Evolutionary conservation across 768 basidiomycete genomes (phyloP), one percentile per base, ranked within the genome.

Genomic region (Antrodiella citrinella): DNA sequence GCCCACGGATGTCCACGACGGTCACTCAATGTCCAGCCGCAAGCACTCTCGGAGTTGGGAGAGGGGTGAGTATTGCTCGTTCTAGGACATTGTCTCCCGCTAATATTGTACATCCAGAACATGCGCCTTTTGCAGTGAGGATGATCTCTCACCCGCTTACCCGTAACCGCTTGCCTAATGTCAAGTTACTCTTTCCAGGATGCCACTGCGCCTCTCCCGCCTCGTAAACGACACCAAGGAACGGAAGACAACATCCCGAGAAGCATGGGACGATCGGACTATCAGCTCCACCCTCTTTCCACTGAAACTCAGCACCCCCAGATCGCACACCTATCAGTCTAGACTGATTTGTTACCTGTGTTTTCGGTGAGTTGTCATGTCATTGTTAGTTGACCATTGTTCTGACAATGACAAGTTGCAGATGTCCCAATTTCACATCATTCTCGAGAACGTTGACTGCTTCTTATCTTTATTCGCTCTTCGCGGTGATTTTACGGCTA

Each of bases 31-130:
- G 39, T 54, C 52, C 54, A 56, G 44, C 35, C 62, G 62, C 21
- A 63, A 63, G 42, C 62, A 63, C 40, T 55, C 58, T 2, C 58
- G 62, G 9, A 58, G 53, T 50, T 63, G 62, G 62, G 62, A 63
- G 42, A 56, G 57, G 49, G 55, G 59, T 59, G 48, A 43, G 61
- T 58, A 4, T 44, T 7, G 18, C 9, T 45, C 35, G 35, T n/a
- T 26, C 19, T 44, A 22, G 20, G 39, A n/a, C 25, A 13, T 26
- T 13, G 9, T 18, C 26, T 18, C 4, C 20, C 26, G 23, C 55
- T 54, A 30, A 51, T 35, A 7, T 35, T 35, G 30, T 35, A 7
- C 7, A 35, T 35, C 7, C 15, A 35, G 30, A 35, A 7, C 30
- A 35, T 7, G 15, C 30, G 15, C 15, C 30, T 35, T 35, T 35